Conservation (phyloP, 768 basidiomycete species). For the Pisolithus orientalis region DNA sequence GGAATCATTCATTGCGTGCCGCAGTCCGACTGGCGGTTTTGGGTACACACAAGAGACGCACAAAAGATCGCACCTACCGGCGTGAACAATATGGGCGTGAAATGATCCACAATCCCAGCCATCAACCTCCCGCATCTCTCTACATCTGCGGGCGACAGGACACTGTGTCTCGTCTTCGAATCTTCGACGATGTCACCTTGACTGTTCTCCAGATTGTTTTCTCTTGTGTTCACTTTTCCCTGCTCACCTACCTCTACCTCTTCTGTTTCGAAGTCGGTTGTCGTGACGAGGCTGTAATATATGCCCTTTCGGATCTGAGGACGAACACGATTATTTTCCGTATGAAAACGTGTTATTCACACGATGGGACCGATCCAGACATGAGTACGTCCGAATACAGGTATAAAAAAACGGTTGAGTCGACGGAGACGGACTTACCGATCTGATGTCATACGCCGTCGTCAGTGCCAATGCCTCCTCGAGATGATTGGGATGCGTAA, state of each 20-base stretch:
- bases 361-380: not conserved
- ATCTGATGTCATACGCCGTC: slow-evolving; percentile 37
- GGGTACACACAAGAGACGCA: not conserved
- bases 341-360: not conserved
- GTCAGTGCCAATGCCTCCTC: slow-evolving; percentile 52
- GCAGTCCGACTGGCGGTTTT: not conserved
- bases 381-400: too few relatives aligned
- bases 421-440: slow-evolving; percentile 35
- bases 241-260: slow-evolving; percentile 16
- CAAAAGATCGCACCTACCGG: slow-evolving; percentile 29
- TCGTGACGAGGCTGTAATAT: slow-evolving; percentile 58
- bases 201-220: not conserved
- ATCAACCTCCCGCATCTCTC: slow-evolving; percentile 45
- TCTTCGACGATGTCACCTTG: not conserved
- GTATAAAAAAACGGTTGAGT: too few relatives aligned
- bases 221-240: not conserved
- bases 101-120: slow-evolving; percentile 52
- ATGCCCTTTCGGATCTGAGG: slow-evolving; percentile 54
- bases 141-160: slow-evolving; percentile 28
- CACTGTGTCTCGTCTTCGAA: slow-evolving; percentile 8
- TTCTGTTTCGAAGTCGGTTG: slow-evolving; percentile 47
- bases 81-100: slow-evolving; percentile 69
- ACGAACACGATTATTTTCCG: not conserved
- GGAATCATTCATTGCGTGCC: not conserved
- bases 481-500: slow-evolving; percentile 37